Evolutionary conservation across 139 green algal species (phyloP).

Genomic region (Medakamo hakoo): DNA sequence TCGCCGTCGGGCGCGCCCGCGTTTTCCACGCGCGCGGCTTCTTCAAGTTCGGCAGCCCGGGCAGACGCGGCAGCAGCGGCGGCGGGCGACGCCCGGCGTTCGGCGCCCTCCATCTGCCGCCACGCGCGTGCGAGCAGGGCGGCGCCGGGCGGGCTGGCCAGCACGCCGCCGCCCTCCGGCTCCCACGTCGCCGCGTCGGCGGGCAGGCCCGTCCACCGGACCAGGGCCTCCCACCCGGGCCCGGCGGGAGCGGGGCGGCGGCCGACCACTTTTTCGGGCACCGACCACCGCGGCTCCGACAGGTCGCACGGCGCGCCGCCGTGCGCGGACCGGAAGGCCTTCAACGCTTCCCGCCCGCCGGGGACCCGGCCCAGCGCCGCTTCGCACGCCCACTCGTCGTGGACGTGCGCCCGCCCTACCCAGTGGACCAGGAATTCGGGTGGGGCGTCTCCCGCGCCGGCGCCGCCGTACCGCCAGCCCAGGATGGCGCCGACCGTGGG

Average conservation of each 20-base stretch:
- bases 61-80: not conserved
- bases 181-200: slow-evolving; percentile 75
- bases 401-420: slow-evolving; percentile 43
- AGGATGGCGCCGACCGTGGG: slow-evolving; percentile 47
- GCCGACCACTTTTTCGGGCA: slow-evolving; percentile 30
- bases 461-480: slow-evolving; percentile 35
- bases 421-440: slow-evolving; percentile 80
- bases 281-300: slow-evolving; percentile 7
- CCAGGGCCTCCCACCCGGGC: slow-evolving; percentile 76
- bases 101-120: not conserved
- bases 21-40: not conserved
- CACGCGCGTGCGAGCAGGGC: not conserved
- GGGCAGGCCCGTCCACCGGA: slow-evolving; percentile 60
- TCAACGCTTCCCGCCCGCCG: slow-evolving; percentile 55
- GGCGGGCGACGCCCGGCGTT: not conserved
- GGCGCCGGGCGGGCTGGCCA: not conserved
- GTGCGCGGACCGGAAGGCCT: slow-evolving; percentile 64
- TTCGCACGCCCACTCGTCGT: slow-evolving; percentile 70
- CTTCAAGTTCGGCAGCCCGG: too few species aligned
- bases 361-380: slow-evolving; percentile 39
- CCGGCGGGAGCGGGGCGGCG: slow-evolving; percentile 36
- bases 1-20: too few species aligned
- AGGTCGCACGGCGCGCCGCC: slow-evolving; percentile 21
- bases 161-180: slow-evolving; percentile 1
- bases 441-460: not conserved